Evolutionary conservation across 805 yeast species (phyloP).

Genomic region (Ogataea haglerorum): DNA sequence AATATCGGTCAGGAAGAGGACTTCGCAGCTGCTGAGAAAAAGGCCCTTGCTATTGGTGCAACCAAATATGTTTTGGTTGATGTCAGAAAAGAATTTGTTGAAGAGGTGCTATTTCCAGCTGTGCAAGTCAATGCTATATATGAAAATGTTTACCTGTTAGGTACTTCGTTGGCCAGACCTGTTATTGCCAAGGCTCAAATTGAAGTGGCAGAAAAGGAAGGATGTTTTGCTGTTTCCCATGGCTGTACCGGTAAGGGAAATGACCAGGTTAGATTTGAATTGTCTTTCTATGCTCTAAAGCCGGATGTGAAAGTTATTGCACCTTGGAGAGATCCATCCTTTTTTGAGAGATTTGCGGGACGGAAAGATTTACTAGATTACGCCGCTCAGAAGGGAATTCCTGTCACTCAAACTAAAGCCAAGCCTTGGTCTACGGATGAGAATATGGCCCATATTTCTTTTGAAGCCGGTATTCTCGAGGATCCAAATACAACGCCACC

Average conservation of each 20-base stretch:
- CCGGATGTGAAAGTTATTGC: slow-evolving; percentile 97
- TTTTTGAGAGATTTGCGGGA: slow-evolving; percentile 95
- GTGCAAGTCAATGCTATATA: slow-evolving; percentile 96
- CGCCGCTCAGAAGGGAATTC: slow-evolving; percentile 88
- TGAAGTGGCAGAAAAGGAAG: slow-evolving; percentile 93
- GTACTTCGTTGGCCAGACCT: slow-evolving; percentile 98
- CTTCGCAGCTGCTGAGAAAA: slow-evolving; percentile 93
- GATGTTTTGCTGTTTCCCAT: slow-evolving; percentile 97
- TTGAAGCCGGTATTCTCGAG: slow-evolving; percentile 98
- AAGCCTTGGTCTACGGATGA: slow-evolving; percentile 99
- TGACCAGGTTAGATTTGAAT: slow-evolving; percentile 97
- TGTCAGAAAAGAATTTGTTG: slow-evolving; percentile 92
- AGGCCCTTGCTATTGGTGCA: slow-evolving; percentile 96
- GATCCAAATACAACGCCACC: slow-evolving; percentile 99
- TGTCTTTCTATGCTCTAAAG: slow-evolving; percentile 94
- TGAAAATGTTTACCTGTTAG: slow-evolving; percentile 94
- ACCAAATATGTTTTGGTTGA: slow-evolving; percentile 91
- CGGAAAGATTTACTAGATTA: slow-evolving; percentile 94
- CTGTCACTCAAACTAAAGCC: slow-evolving; percentile 95
- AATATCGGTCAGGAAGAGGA: slow-evolving; percentile 99
- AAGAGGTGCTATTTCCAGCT: slow-evolving; percentile 91
- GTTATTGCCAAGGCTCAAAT: slow-evolving; percentile 98
- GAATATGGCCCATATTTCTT: slow-evolving; percentile 97
- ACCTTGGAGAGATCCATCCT: slow-evolving; percentile 98
- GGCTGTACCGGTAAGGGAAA: slow-evolving; percentile 99